phyloP scores from a whole-genome alignment of 78 protist genomes.

The Dictyostelium purpureum region DNA sequence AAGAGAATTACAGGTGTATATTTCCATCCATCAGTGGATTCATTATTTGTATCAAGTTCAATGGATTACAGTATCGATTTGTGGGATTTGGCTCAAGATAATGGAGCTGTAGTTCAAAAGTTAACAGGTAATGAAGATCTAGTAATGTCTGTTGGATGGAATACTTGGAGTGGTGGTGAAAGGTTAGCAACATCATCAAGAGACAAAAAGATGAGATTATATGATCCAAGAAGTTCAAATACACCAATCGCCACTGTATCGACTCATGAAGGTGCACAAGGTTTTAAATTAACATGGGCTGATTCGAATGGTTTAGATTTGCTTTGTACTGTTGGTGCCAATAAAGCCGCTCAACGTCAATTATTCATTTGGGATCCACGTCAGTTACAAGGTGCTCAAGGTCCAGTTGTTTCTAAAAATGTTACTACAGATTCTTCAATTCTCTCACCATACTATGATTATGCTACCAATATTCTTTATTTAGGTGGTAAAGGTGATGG shows the following conservation, averaged over 20 bases:
- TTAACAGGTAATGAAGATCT: conserved; percentile 76
- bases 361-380: conserved; percentile 84
- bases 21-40: conserved; percentile 93
- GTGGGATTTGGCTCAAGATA: conserved; percentile 88
- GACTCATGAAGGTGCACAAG: conserved; percentile 76
- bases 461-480: conserved; percentile 88
- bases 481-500: conserved; percentile 98
- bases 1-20: conserved; percentile 81
- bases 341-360: conserved; percentile 90
- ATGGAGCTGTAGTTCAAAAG: conserved; percentile 20
- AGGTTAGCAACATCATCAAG: conserved; percentile 81
- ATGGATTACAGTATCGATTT: conserved; percentile 80
- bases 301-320: conserved; percentile 58
- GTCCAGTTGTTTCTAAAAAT: conserved; percentile 27
- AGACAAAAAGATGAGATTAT: conserved; percentile 93
- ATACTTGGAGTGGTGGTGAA: conserved; percentile 89
- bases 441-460: conserved; percentile 92
- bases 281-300: conserved; percentile 66
- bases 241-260: conserved; percentile 15
- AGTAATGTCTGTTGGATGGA: conserved; percentile 87
- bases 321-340: conserved; percentile 92
- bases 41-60: conserved; percentile 86
- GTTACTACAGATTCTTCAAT: conserved; percentile 85
- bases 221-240: conserved; percentile 87
- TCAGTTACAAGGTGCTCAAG: conserved; percentile 31